Percentiles rank a stretch among this genome's conserved stretches.
Evolutionary conservation across 345 rosid species (phyloP).

Genomic region (Eutrema japonicum): DNA sequence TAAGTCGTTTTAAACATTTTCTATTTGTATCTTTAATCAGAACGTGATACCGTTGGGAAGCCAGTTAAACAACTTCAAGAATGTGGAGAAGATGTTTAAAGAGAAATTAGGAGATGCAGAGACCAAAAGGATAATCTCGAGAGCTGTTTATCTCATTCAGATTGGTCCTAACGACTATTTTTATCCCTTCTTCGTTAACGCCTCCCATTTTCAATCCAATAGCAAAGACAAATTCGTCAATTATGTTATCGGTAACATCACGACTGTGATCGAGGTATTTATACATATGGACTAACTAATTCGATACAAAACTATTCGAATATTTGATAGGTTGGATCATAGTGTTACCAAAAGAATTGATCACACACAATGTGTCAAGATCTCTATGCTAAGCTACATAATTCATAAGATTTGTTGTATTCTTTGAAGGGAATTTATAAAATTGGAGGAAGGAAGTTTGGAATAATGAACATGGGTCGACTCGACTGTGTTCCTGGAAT

Average conservation of each 20-base stretch:
- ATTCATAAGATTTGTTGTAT: conserved; percentile 3
- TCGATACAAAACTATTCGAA: background rate
- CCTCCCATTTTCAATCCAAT: conserved; percentile 34
- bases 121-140: conserved; percentile 44
- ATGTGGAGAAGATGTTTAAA: conserved; percentile 42
- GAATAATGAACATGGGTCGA: conserved; percentile 57
- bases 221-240: conserved; percentile 42
- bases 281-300: conserved; percentile 1
- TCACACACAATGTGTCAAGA: background rate
- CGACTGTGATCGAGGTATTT: conserved; percentile 48
- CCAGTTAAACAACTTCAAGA: conserved; percentile 49
- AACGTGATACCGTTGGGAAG: conserved; percentile 51
- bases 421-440: conserved; percentile 58
- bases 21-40: background rate
- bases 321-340: background rate
- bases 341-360: conserved; percentile 1
- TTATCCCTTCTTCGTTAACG: conserved; percentile 36
- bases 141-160: conserved; percentile 50
- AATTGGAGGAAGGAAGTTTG: conserved; percentile 74
- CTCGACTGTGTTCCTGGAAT: conserved; percentile 67
- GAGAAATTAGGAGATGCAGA: conserved; percentile 47
- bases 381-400: background rate
- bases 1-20: background rate
- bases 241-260: conserved; percentile 51
- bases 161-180: conserved; percentile 52